Evolutionary conservation across 805 yeast genomes (phyloP), one percentile per base, ranked within the genome.

Genomic region (Saturnispora halmiae): DNA sequence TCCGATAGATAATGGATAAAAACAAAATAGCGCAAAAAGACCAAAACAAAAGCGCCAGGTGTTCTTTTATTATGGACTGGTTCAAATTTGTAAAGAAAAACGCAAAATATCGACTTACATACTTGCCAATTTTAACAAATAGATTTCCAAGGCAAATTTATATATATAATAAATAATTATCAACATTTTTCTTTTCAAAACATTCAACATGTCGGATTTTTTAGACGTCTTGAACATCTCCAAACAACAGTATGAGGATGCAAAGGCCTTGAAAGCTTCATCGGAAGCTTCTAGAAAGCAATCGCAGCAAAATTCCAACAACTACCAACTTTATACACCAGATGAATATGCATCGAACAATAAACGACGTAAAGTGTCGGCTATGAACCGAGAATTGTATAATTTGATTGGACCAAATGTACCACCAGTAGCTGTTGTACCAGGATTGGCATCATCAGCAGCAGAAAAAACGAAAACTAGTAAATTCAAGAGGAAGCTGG

Each of bases 381-480:
- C 95, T 20, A 82, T 90, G 75, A 88, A 84, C 47, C 72, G 97
- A 50, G 98, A 92, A 58, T 66, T 92, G 40, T 88, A 82, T 60
- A 82, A 82, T 48, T 69, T 94, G 40, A 66, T 92, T 31, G 98
- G 99, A 4, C 88, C 92, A 30, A 86, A 86, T 58, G 77, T 94
- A 2, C 96, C 98, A 1, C 88, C 97, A 0, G 74, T 72, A 6
- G 72, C 70, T n/a, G 72, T 72, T n/a, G 60, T 35, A 4, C 31
- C 50, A 7, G 41, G 63, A n/a, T 8, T 39, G 1, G 39, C 34
- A 16, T 20, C 24, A 3, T 39, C 46, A 15, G 4, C 40, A 3
- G 64, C 55, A 21, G 63, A 58, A 39, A 15, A 25, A 4, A 5
- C 18, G 6, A 28, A 15, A 20, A 15, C 27, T 6, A 27, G 27